Base-by-base conservation (phyloP, 805 yeast genomes). In the Dipodascopsis uninucleata region DNA sequence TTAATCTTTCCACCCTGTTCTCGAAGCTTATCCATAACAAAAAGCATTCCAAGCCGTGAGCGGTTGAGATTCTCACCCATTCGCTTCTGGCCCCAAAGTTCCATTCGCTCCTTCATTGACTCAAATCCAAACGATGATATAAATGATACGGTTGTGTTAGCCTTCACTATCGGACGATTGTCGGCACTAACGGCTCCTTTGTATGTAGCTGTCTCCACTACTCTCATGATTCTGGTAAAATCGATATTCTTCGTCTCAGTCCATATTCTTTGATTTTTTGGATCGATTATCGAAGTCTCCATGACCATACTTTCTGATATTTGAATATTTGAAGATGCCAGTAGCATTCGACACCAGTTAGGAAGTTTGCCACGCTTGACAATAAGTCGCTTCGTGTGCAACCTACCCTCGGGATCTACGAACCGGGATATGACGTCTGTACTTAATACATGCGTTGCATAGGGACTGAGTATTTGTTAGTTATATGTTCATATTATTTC, bases 211-310 rank as follows among this genome's bases (percentile, higher is more conserved):
- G 67, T 77, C 60, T 89, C 97, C 60, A 86, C 95, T 14, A 89
- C 82, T 53, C 81, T 72, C 49, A 89, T 75, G 41, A 89, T 76
- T 52, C 75, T 74, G 1, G 84, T 78, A 61, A 90, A 96, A 61
- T 90, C 97, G 37, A 89, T 65, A 62, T 89, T 89, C 50, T 87
- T 74, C 12, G 86, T 81, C 67, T 85, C 88, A 2, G 94, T 77
- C 45, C 69, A 58, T 75, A 89, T 70, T 6, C 70, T 69, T 48
- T 71, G 65, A 3, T 63, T 59, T 7, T 61, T 56, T 1, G 90
- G 86, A 62, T 89, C 83, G 17, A 89, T 81, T 8, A 82, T 65
- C 1, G 87, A 76, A 55, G 78, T 76, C 60, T 89, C 97, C 35
- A 89, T 74, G 32, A 89, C 78, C 90, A 93, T 85, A 9, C 86